Percentiles rank a stretch among this genome's conserved stretches.
Evolutionary conservation across 495 filamentous ascomycete genomes (phyloP).

Genomic region (Aspergillus biplanus): DNA sequence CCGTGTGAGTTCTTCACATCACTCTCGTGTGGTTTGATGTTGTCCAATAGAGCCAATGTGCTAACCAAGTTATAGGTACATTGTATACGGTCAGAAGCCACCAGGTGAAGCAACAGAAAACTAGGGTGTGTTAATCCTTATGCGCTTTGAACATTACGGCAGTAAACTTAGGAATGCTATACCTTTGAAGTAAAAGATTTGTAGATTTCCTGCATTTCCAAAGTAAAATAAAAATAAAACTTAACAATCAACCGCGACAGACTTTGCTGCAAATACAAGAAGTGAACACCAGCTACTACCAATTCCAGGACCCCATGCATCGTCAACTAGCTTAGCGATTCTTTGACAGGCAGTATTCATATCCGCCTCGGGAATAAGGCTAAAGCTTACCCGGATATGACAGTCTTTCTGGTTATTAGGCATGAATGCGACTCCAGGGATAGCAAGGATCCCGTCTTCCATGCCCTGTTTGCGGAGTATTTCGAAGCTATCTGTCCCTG

Average conservation of each 20-base stretch:
- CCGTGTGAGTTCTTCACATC: conserved; percentile 2
- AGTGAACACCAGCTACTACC: neutral
- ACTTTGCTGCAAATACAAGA: too few relatives aligned
- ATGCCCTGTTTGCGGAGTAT: neutral
- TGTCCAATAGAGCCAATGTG: neutral
- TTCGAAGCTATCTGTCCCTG: conserved; percentile 10
- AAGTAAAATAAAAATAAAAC: too few relatives aligned
- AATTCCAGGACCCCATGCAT: neutral
- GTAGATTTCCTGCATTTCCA: too few relatives aligned
- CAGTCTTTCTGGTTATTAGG: conserved; percentile 5
- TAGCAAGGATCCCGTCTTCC: conserved; percentile 2
- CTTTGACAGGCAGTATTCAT: conserved; percentile 10
- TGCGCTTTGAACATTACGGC: too few relatives aligned
- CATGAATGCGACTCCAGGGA: conserved; percentile 8
- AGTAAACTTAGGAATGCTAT: too few relatives aligned
- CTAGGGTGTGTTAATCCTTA: too few relatives aligned
- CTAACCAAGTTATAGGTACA: neutral
- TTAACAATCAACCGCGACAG: too few relatives aligned
- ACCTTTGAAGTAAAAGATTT: too few relatives aligned
- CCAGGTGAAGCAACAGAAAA: too few relatives aligned
- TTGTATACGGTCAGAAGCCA: conserved; percentile 17
- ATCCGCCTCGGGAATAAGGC: conserved; percentile 5
- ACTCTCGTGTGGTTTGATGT: neutral
- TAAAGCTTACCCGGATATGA: conserved; percentile 12
- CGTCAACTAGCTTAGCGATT: conserved; percentile 10